These are phyloP conservation scores for Aureobasidium mangrovei DNA, from an alignment of 2,329 filamentous ascomycete species.

Conservation along the genomic window DNA sequence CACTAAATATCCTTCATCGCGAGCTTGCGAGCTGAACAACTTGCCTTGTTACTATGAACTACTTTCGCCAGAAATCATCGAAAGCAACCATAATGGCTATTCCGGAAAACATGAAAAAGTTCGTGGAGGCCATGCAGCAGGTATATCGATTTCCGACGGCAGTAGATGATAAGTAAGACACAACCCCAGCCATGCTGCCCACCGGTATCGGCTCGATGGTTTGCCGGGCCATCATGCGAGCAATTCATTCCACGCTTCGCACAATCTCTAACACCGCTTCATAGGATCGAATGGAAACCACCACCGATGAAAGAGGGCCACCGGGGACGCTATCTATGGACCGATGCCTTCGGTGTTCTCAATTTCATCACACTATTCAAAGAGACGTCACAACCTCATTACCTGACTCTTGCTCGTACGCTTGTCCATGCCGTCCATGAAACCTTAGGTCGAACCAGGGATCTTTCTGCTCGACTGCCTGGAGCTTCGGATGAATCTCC, in stretches of 20 bases:
- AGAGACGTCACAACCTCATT: slow-evolving; percentile 33
- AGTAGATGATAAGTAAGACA: slow-evolving; percentile 6
- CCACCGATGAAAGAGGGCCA: slow-evolving; percentile 11
- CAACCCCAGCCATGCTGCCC: background rate
- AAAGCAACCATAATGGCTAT: background rate
- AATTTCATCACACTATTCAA: slow-evolving; percentile 49
- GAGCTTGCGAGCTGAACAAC: too few relatives aligned
- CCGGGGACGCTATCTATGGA: slow-evolving; percentile 14
- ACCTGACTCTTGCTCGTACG: slow-evolving; percentile 41
- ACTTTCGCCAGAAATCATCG: background rate
- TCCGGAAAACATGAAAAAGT: slow-evolving; percentile 1
- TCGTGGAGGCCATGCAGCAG: slow-evolving; percentile 13
- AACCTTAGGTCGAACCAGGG: slow-evolving; percentile 44
- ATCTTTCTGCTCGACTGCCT: slow-evolving; percentile 39
- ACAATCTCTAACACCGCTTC: background rate
- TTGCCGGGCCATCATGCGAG: background rate
- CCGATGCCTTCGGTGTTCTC: slow-evolving; percentile 51
- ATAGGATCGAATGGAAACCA: slow-evolving; percentile 11
- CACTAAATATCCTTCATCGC: too few relatives aligned
- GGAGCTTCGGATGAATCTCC: slow-evolving; percentile 45
- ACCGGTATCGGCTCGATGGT: background rate
- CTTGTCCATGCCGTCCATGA: slow-evolving; percentile 46
- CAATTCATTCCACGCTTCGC: background rate
- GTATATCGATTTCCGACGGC: slow-evolving; percentile 13
- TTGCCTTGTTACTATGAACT: background rate